Evolutionary conservation across 148 eudicot genomes (phyloP), one percentile per base, ranked within the genome.

Genomic region (Spergularia bocconei): DNA sequence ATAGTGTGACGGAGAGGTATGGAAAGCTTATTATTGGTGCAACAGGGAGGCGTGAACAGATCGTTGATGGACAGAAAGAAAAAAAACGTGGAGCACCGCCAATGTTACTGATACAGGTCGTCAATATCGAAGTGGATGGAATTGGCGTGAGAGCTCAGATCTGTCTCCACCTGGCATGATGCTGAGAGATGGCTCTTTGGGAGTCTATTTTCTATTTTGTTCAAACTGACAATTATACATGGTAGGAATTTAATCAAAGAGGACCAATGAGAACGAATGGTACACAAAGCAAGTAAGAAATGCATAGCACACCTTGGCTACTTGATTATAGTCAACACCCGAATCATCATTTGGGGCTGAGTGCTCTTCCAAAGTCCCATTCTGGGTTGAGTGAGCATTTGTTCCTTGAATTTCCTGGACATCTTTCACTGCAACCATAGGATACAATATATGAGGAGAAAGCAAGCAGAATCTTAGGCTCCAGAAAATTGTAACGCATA

Each of bases 341-440:
- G 66, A 77, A 53, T 2, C 77, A 67, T 77, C 53, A 47, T 67
- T 72, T 52, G 69, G 53, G 7, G 64, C 65, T 13, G 83, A 72
- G 64, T 81, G 65, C 20, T 70, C 77, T 67, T 72, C 70, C 63
- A 13, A 60, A 72, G 41, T 17, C 41, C 50, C 70, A 11, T 81
- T 77, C 51, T 68, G 53, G 48, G 54, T 68, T 33, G 80, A 15
- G 50, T 41, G 70, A 72, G 58, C 77, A 39, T 59, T 67, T 52
- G 75, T 76, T 63, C 71, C 88, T 63, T 77, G 82, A 74, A 74
- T 73, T 72, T 77, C 77, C 72, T 80, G 84, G 61, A 81, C 71
- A 82, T 74, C 80, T 53, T 81, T 75, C 17, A 79, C 95, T 88
- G 91, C 82, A 79, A 64, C 67, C 50, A 75, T 66, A 82, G n/a